These are phyloP conservation scores for Protomyces pachydermus DNA, from an alignment of 1,139 yeast genomes.

Conservation along the genomic window DNA sequence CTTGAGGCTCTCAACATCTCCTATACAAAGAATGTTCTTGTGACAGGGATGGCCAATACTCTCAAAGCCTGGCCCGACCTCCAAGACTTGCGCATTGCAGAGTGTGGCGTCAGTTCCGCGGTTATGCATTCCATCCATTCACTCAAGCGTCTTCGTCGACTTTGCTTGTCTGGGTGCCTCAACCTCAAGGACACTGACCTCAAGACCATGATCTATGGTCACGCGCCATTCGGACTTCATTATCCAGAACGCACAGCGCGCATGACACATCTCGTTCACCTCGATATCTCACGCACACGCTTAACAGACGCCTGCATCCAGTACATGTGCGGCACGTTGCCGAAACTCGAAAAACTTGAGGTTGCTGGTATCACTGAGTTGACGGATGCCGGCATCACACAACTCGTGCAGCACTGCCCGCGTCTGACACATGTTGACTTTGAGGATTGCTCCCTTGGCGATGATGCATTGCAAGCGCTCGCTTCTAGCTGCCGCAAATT, in stretches of 20 bases:
- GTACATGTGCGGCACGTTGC: conserved; percentile 28
- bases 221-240: conserved; percentile 7
- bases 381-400: conserved; percentile 27
- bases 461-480: conserved; percentile 24
- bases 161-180: conserved; percentile 28
- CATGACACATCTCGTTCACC: conserved; percentile 15
- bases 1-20: conserved; percentile 30
- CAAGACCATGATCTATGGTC: conserved; percentile 27
- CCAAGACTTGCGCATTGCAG: conserved; percentile 24
- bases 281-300: conserved; percentile 24
- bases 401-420: conserved; percentile 27
- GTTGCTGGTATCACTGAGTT: conserved; percentile 24
- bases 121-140: conserved; percentile 22
- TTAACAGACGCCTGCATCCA: conserved; percentile 27
- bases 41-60: conserved; percentile 23
- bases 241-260: conserved; percentile 8
- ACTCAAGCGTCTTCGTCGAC: conserved; percentile 20
- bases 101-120: conserved; percentile 2
- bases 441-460: conserved; percentile 29
- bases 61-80: conserved; percentile 20
- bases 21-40: conserved; percentile 24
- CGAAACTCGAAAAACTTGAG: conserved; percentile 29
- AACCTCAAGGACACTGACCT: conserved; percentile 27
- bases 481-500: conserved; percentile 16
- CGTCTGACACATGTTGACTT: conserved; percentile 31